Percentiles rank a stretch among this genome's conserved stretches.
These are phyloP conservation scores for Suillus brevipes DNA, from an alignment of 768 basidiomycete species.

Conservation along the genomic window DNA sequence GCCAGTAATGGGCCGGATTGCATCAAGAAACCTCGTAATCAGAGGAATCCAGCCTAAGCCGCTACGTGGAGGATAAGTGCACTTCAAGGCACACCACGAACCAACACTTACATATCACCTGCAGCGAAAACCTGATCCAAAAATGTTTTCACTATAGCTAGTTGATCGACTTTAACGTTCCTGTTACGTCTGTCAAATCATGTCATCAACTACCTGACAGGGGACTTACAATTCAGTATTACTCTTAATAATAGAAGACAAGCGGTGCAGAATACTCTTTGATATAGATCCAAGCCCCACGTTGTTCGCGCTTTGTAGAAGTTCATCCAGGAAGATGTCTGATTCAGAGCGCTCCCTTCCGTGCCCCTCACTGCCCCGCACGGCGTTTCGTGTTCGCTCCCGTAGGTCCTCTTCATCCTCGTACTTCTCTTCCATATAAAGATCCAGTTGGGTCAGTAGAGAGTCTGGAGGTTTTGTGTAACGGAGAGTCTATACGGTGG, in stretches of 20 bases:
- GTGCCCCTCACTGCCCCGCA: constrained; percentile 27
- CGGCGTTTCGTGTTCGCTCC: constrained; percentile 52
- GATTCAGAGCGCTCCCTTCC: constrained; percentile 44
- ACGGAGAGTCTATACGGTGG: constrained; percentile 56
- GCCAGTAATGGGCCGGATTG: constrained; percentile 65
- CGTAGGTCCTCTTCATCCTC: constrained; percentile 88
- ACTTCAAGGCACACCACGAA: neutral
- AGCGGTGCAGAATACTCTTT: constrained; percentile 59
- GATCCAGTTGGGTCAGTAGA: constrained; percentile 75
- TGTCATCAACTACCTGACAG: neutral
- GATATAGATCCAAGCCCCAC: constrained; percentile 33
- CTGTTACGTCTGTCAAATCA: constrained; percentile 36
- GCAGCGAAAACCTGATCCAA: constrained; percentile 32
- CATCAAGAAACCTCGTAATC: constrained; percentile 43
- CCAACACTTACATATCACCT: constrained; percentile 3
- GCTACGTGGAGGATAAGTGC: neutral
- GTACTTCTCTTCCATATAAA: constrained; percentile 86
- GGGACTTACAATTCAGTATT: constrained; percentile 59
- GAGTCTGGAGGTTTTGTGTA: constrained; percentile 76
- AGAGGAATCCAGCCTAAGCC: neutral
- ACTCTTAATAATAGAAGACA: constrained; percentile 55
- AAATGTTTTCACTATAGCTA: constrained; percentile 64
- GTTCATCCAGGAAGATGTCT: constrained; percentile 55
- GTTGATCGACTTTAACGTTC: constrained; percentile 58
- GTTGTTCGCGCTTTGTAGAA: constrained; percentile 59